Evolutionary conservation across 495 filamentous ascomycete genomes (phyloP).

Genomic region (Neurospora sp.): DNA sequence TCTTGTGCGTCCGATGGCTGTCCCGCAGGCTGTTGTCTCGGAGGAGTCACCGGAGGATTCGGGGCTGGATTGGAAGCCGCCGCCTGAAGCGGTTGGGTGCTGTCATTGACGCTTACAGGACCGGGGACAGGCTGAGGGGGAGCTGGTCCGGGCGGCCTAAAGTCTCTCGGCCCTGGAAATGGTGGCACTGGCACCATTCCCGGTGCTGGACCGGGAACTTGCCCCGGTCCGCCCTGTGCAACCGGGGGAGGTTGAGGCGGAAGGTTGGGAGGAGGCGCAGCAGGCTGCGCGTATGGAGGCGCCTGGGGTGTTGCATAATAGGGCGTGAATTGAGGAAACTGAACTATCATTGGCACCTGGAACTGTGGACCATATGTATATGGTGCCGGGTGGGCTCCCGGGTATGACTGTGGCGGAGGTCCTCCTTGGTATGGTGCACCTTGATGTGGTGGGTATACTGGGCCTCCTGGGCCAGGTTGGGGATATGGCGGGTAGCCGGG

Average conservation of each 20-base stretch:
- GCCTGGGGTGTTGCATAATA: neutral
- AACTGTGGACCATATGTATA: neutral
- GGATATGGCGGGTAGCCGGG: neutral
- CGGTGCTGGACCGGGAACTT: neutral
- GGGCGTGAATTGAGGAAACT: neutral
- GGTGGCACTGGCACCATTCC: neutral
- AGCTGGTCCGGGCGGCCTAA: neutral
- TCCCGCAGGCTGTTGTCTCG: neutral
- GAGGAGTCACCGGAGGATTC: neutral
- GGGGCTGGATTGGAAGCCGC: neutral
- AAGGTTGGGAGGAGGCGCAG: slow-evolving; percentile 1
- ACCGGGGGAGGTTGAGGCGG: neutral
- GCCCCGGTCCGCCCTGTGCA: neutral
- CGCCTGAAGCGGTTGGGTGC: neutral
- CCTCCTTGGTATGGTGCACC: neutral
- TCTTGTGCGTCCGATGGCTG: neutral
- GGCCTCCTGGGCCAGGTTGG: neutral
- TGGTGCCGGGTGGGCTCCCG: neutral
- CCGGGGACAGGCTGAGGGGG: neutral
- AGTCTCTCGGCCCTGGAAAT: neutral
- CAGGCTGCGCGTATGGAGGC: neutral
- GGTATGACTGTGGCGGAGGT: neutral
- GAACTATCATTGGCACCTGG: neutral
- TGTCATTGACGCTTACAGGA: neutral
- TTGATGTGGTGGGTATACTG: neutral